Evolutionary conservation across 345 rosid species (phyloP).

Genomic region (Lepidium africanum): DNA sequence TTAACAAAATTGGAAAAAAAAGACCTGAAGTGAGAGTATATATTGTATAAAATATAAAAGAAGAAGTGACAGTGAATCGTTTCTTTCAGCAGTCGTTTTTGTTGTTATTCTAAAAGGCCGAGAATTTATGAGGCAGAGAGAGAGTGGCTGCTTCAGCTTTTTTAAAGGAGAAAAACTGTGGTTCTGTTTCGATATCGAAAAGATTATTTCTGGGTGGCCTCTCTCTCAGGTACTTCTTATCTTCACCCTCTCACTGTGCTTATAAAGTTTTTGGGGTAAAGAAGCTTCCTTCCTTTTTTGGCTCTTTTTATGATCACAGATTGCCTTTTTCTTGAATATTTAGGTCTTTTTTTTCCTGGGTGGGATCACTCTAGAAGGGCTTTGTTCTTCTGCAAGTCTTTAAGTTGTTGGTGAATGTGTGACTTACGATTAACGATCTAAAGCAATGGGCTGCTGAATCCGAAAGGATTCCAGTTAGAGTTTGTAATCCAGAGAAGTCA

Average conservation of each 20-base stretch:
- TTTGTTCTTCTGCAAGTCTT: slow-evolving; percentile 13
- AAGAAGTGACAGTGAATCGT: slow-evolving; percentile 17
- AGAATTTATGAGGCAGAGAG: slow-evolving; percentile 52
- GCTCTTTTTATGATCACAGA: slow-evolving; percentile 6
- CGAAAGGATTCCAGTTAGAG: slow-evolving; percentile 38
- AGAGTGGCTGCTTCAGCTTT: slow-evolving; percentile 18
- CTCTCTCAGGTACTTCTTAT: slow-evolving; percentile 26
- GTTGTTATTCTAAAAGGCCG: slow-evolving; percentile 21
- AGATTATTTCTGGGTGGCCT: slow-evolving; percentile 42
- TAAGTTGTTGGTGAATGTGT: background rate
- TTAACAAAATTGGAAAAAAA: background rate
- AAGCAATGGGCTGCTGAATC: slow-evolving; percentile 38
- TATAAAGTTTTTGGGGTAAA: slow-evolving; percentile 4
- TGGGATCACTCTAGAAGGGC: slow-evolving; percentile 4
- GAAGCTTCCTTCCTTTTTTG: slow-evolving; percentile 21
- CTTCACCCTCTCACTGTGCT: slow-evolving; percentile 16
- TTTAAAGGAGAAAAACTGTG: slow-evolving; percentile 13
- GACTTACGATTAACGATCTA: slow-evolving; percentile 1
- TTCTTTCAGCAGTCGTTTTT: slow-evolving; percentile 24
- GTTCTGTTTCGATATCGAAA: slow-evolving; percentile 46
- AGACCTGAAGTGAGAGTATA: background rate
- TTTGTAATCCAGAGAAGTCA: slow-evolving; percentile 34
- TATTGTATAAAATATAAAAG: background rate
- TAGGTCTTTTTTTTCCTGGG: slow-evolving; percentile 16
- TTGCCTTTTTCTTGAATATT: background rate